Evolutionary conservation across 768 basidiomycete genomes (phyloP).

Genomic region (Amanita subjunquillea): DNA sequence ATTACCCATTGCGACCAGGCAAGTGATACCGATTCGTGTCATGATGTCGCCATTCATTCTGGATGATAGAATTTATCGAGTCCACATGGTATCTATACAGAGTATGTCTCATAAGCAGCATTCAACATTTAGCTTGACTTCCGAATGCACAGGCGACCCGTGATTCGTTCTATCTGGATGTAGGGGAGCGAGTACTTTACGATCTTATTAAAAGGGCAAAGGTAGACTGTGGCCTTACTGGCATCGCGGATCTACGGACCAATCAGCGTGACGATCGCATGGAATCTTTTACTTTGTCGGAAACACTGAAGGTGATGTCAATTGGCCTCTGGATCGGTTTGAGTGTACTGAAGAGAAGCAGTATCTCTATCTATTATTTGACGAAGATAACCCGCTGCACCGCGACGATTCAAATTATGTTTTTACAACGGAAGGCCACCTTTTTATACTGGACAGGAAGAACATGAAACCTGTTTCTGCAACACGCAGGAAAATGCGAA

Average conservation of each 20-base stretch:
- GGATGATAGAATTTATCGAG: constrained; percentile 76
- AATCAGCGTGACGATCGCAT: constrained; percentile 85
- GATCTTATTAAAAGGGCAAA: constrained; percentile 69
- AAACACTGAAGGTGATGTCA: constrained; percentile 69
- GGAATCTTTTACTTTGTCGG: constrained; percentile 94
- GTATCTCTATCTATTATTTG: constrained; percentile 92
- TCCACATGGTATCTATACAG: constrained; percentile 94
- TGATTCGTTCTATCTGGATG: constrained; percentile 87
- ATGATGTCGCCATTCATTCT: not conserved
- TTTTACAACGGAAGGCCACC: constrained; percentile 93
- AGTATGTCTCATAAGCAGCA: constrained; percentile 30
- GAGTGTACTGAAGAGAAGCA: constrained; percentile 17
- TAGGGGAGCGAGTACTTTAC: constrained; percentile 74
- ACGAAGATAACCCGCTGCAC: constrained; percentile 71
- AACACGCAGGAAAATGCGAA: constrained; percentile 48
- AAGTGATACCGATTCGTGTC: constrained; percentile 6
- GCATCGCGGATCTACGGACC: constrained; percentile 68
- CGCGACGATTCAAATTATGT: constrained; percentile 78
- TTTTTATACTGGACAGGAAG: constrained; percentile 52
- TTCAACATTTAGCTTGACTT: constrained; percentile 2
- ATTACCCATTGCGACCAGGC: constrained; percentile 78
- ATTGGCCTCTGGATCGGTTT: not conserved
- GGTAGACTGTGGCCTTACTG: constrained; percentile 80
- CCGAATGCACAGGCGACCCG: constrained; percentile 61
- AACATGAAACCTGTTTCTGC: constrained; percentile 49